Base-by-base conservation (phyloP, 768 basidiomycete genomes). In the Tulasnella sp. region DNA sequence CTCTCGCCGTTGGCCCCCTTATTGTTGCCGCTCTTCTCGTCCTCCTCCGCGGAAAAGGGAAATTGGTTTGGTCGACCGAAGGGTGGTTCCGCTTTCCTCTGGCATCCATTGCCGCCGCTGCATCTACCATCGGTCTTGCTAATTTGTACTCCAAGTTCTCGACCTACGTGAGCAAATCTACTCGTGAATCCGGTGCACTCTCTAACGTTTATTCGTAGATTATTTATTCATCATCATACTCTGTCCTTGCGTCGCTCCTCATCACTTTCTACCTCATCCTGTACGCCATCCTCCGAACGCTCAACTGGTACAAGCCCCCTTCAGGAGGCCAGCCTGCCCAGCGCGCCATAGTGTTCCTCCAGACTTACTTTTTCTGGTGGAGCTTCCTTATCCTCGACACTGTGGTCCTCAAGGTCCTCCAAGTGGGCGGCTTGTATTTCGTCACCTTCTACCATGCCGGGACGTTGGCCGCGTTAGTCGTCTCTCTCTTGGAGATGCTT, bases 1-100 rank as follows among this genome's bases (percentile, higher is more conserved):
- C 91, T 24, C 87, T 94, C 27, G 85, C 90, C n/a, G 84, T 88
- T n/a, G 92, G 92, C 0, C 93, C 93, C 0, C 83, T 92, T 72
- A 68, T 89, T 27, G 83, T 91, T 3, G 80, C 89, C 1, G 84
- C 89, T 3, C 84, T 92, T 18, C 73, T 42, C 6, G 62, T 81
- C 19, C 52, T 71, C 27, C 62, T 58, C 86, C 86, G 85, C 62
- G 6, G 36, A 21, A 21, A 34, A 38, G 52, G 40, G 14, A 77
- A 74, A 46, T 42, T 52, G 8, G 48, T n/a, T 9, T 74, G 74
- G 74, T 42, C 82, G 3, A 58, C 72, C 24, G 39, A 48, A 34
- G 80, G 80, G 48, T 91, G 90, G 85, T 85, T 87, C 34, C 89
- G 90, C 78, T 92, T 94, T 82, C 93, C 92, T 90, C 81, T 91